Evolutionary conservation across 345 rosid species (phyloP), one percentile per base, ranked within the genome.

Genomic region (Turnera subulata): DNA sequence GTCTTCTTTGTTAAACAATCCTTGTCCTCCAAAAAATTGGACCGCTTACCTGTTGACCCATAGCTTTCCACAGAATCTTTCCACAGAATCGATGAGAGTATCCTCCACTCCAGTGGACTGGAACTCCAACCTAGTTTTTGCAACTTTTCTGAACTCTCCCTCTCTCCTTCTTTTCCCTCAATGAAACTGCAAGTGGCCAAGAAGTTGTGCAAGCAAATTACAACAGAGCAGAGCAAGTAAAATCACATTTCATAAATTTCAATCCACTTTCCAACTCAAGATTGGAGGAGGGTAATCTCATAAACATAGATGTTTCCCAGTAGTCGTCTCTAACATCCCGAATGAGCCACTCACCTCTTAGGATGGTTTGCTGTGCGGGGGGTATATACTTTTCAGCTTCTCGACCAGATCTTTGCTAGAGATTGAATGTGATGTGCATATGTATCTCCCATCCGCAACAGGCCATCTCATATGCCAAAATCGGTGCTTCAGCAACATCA

Each of bases 391-490:
- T 54, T 46, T 49, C 25, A 61, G 46, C 47, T 60, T 71, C 42
- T 60, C 67, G 18, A 61, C 64, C 46, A 71, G 29, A 66, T 55
- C 64, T 11, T 25, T 23, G 32, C 25, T 47, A 42, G 23, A 32
- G 59, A 65, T 66, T 5, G 54, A 19, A 39, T 65, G 63, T 11
- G 76, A 26, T 11, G 42, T 22, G 61, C 76, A 66, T 57, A 62
- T 53, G 49, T 72, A 72, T 53, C 59, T 53, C 15, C 56, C 80
- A 68, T 68, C 46, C 0, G 80, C 79, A 62, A 65, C 77, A 12
- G 75, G 55, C n/a, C 13, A 42, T 58, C 50, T 66, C 68, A 37
- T 62, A 53, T 29, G 43, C 46, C 45, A 62, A 19, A 40, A 68
- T 4, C 25, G 39, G 29, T n/a, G 69, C 79, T 18, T 63, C 65